phyloP scores from a whole-genome alignment of 2,329 filamentous ascomycete genomes.

The Parastagonospora avenae region DNA sequence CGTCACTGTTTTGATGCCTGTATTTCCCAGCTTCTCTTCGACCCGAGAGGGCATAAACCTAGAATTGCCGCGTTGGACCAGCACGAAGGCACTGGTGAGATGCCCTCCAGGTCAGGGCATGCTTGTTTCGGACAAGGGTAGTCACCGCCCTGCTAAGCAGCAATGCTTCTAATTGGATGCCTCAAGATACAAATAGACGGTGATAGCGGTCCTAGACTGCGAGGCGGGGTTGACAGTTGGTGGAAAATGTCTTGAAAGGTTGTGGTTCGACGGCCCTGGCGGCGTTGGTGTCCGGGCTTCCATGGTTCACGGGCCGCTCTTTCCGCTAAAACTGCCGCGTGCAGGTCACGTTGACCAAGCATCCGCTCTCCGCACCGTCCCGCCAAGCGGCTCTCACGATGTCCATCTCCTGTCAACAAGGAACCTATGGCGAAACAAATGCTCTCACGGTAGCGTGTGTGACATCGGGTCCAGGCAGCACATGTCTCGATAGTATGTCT shows the following conservation, averaged over 20 bases:
- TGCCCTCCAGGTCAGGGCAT: constrained; percentile 28
- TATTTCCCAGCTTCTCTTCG: constrained; percentile 10
- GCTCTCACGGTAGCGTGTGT: background rate
- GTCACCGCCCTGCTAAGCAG: constrained; percentile 24
- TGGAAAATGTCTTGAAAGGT: constrained; percentile 41
- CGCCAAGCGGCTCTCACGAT: constrained; percentile 28
- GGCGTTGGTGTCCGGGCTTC: constrained; percentile 31
- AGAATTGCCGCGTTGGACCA: constrained; percentile 24
- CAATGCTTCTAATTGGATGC: constrained; percentile 30
- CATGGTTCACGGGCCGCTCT: constrained; percentile 6
- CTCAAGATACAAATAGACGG: constrained; percentile 20
- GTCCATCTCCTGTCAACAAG: constrained; percentile 13
- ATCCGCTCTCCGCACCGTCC: constrained; percentile 14
- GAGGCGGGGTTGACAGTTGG: constrained; percentile 33
- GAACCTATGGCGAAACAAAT: constrained; percentile 15
- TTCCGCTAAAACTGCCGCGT: constrained; percentile 15
- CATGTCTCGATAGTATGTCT: constrained; percentile 8
- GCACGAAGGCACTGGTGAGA: constrained; percentile 21
- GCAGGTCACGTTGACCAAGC: constrained; percentile 25
- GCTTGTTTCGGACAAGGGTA: constrained; percentile 21
- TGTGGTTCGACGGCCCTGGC: constrained; percentile 16
- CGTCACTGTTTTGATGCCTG: constrained; percentile 18
- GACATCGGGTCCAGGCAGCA: constrained; percentile 6
- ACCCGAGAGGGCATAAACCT: constrained; percentile 13
- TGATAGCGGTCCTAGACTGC: constrained; percentile 43